These are phyloP conservation scores for Calocybe gangraenosa DNA, from an alignment of 768 basidiomycete species.

Conservation along the genomic window DNA sequence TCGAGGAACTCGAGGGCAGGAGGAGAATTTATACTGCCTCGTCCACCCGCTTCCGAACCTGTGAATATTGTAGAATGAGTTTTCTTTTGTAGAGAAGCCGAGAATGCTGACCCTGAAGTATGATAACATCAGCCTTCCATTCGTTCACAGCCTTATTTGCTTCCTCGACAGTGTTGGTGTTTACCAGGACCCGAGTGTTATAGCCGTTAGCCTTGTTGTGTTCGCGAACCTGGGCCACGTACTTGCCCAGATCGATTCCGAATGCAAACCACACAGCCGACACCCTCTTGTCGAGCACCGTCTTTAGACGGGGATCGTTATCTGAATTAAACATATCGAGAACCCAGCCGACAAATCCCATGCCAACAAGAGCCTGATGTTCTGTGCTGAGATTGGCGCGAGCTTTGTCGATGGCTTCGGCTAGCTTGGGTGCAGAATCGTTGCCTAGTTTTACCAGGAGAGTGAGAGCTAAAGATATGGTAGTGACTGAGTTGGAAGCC, in stretches of 20 bases:
- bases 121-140: background rate
- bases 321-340: background rate
- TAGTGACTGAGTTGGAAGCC: background rate
- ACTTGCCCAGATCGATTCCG: background rate
- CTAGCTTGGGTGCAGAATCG: background rate
- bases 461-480: background rate
- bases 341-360: background rate
- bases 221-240: background rate
- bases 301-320: background rate
- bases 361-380: background rate
- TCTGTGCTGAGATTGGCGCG: background rate
- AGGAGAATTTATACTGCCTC: conserved; percentile 33
- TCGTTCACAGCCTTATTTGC: background rate
- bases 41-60: conserved; percentile 51
- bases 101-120: conserved; percentile 36
- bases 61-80: background rate
- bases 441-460: background rate
- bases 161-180: background rate
- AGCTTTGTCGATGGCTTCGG: background rate
- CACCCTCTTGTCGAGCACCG: background rate
- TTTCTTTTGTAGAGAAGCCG: conserved; percentile 40
- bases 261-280: background rate
- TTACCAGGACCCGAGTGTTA: background rate
- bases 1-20: conserved; percentile 35
- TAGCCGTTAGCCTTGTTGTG: background rate